These are phyloP conservation scores for Trypanosomatidae sp. DNA, from an alignment of 208 protist species.

Conservation along the genomic window DNA sequence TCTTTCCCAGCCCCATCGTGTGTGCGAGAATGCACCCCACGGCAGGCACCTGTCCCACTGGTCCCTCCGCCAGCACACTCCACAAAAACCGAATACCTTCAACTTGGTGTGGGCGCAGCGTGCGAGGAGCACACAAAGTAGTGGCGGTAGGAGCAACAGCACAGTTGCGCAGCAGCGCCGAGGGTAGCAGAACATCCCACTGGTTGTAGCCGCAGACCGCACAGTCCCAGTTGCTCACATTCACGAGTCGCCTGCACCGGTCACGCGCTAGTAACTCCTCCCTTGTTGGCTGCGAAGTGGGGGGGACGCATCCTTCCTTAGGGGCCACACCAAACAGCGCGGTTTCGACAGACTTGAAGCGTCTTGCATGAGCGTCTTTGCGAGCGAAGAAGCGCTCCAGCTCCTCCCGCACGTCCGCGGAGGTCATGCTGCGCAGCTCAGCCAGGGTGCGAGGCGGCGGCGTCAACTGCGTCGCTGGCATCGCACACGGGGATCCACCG, in stretches of 20 bases:
- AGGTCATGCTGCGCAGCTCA: constrained; percentile 59
- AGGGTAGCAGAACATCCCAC: constrained; percentile 65
- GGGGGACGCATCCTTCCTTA: not conserved
- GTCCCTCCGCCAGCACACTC: constrained; percentile 69
- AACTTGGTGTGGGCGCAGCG: constrained; percentile 72
- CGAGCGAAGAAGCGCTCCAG: constrained; percentile 63
- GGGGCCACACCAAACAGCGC: not conserved
- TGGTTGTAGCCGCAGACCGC: constrained; percentile 14
- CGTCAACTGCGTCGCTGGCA: constrained; percentile 13
- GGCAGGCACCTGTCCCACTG: constrained; percentile 69
- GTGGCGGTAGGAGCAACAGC: not conserved
- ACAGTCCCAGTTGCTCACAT: constrained; percentile 48
- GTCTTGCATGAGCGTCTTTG: constrained; percentile 29
- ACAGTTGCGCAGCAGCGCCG: constrained; percentile 39
- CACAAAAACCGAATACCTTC: constrained; percentile 87
- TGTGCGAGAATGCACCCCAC: constrained; percentile 85
- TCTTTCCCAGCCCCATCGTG: constrained; percentile 92
- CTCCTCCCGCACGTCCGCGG: constrained; percentile 55
- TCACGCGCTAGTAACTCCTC: constrained; percentile 24
- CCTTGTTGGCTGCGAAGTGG: not conserved
- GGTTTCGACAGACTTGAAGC: constrained; percentile 31
- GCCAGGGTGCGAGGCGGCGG: constrained; percentile 23
- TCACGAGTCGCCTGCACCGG: constrained; percentile 52
- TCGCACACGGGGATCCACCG: constrained; percentile 26
- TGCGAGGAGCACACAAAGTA: not conserved